These are phyloP conservation scores for Furcasterigmium sp. DNA, from an alignment of 2,329 filamentous ascomycete species.

Conservation along the genomic window DNA sequence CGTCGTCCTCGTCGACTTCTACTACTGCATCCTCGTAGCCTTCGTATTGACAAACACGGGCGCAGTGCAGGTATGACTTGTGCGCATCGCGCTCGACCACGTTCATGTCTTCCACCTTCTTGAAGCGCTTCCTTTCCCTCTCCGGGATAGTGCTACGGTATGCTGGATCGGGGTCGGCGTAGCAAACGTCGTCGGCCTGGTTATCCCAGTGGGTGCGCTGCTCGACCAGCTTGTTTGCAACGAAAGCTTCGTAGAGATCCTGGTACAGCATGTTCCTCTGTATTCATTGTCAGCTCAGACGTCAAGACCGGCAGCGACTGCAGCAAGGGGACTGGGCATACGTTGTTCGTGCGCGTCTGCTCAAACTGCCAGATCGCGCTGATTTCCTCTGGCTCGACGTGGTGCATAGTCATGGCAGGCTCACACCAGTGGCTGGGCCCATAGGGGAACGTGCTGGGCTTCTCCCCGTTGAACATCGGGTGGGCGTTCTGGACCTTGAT, in stretches of 20 bases:
- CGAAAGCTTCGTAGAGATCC: constrained; percentile 44
- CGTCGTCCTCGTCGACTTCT: constrained; percentile 22
- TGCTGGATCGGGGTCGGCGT: constrained; percentile 30
- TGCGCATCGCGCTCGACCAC: constrained; percentile 38
- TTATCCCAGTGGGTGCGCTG: constrained; percentile 48
- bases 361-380: constrained; percentile 49
- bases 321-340: constrained; percentile 18
- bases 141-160: constrained; percentile 26
- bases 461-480: constrained; percentile 53
- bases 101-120: constrained; percentile 31
- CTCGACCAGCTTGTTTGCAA: constrained; percentile 35
- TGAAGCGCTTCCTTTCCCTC: constrained; percentile 26
- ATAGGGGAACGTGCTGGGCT: constrained; percentile 44
- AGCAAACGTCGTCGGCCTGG: constrained; percentile 41
- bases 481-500: constrained; percentile 36
- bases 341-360: constrained; percentile 37
- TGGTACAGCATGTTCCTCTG: constrained; percentile 33
- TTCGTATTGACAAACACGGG: constrained; percentile 40
- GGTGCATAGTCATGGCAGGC: constrained; percentile 52
- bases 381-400: constrained; percentile 47
- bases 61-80: constrained; percentile 39
- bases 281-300: not conserved
- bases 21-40: constrained; percentile 28
- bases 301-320: not conserved
- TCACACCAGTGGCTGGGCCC: constrained; percentile 48